Evolutionary conservation across 345 rosid genomes (phyloP), one percentile per base, ranked within the genome.

Genomic region (Rhodamnia argentea): DNA sequence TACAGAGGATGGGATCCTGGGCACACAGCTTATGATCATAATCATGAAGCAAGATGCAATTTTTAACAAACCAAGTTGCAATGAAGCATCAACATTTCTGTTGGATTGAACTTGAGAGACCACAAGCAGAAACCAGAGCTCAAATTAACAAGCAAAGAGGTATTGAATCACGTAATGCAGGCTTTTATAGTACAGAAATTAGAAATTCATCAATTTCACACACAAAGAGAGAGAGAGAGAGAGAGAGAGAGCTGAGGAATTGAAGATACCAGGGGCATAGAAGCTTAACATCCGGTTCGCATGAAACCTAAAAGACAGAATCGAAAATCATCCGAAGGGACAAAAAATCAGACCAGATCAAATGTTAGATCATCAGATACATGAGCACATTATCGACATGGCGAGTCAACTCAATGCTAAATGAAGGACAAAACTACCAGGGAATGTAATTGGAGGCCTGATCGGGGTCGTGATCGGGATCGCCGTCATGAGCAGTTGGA

Each of bases 231-330:
- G 15, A 59, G 29, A 20, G 59, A 24, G 16, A 78, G 53, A 24
- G 23, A 24, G 83, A 82, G 83, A 40, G 51, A 23, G 50, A 3
- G 53, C 55, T 26, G 56, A 51, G 24, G 64, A 52, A 24, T 15
- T 23, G 60, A 32, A 90, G 95, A 83, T 87, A 96, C 99, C 99
- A 47, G 99, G 98, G 47, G 99, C 99, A 83, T 93, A 95, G 93
- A 97, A 97, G 94, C 99, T 97, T 85, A 97, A 84, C 99, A 97
- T 97, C 85, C 98, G 95, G 88, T 97, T 97, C 85, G 99, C 99
- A 85, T 97, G 98, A 90, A 88, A 96, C 99, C 99, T 97, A 83
- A 2, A 88, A 55, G 59, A 64, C 32, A 84, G 85, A 50, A 84
- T 2, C 27, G 53, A 37, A 37, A 32, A 70, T 18, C 78, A 70